Conservation (phyloP, 257 asterid genomes). For the Salvia miltiorrhiza region DNA sequence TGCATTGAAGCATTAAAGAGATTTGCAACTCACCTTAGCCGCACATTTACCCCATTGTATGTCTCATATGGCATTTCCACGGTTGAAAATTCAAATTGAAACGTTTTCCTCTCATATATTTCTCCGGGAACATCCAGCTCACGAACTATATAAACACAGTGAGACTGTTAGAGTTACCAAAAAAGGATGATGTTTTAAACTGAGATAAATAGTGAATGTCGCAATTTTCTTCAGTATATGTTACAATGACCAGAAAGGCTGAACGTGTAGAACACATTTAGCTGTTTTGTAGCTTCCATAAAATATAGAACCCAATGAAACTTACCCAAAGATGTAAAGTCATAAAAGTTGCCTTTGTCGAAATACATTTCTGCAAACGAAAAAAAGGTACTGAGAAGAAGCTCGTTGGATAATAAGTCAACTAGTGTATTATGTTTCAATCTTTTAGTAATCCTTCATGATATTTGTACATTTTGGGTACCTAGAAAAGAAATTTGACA, state of each 20-base stretch:
- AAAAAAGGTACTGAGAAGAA: constrained; percentile 8
- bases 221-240: constrained; percentile 11
- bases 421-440: neutral
- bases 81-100: constrained; percentile 95
- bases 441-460: neutral
- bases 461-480: constrained; percentile 3
- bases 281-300: constrained; percentile 4
- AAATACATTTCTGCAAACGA: constrained; percentile 62
- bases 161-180: no score
- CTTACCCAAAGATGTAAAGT: constrained; percentile 90
- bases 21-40: constrained; percentile 80
- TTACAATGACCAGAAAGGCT: neutral
- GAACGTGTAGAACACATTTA: neutral
- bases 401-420: neutral
- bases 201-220: neutral
- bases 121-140: constrained; percentile 97
- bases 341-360: constrained; percentile 88
- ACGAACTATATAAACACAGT: constrained; percentile 45
- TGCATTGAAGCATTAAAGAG: constrained; percentile 17
- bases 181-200: neutral
- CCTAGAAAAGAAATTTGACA: neutral
- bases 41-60: constrained; percentile 85
- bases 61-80: constrained; percentile 99
- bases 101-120: constrained; percentile 84
- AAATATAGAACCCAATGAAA: constrained; percentile 1